Evolutionary conservation across 2,329 filamentous ascomycete species (phyloP), one percentile per base, ranked within the genome.

Genomic region (Penicillium verrucosum): DNA sequence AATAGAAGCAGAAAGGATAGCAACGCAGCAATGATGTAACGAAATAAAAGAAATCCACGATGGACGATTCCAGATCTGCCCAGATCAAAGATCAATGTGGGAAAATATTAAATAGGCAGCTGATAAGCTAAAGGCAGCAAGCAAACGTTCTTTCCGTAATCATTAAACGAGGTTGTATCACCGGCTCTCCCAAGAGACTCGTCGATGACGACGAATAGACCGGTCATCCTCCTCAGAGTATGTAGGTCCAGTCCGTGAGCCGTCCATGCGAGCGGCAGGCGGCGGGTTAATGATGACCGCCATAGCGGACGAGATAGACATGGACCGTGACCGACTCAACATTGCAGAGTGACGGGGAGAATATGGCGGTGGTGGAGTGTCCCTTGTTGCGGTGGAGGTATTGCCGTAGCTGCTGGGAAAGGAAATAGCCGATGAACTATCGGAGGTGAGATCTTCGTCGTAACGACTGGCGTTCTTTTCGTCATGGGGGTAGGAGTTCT

Each of bases 391-490:
- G 3, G 75, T 77, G 0, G 75, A 77, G 3, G 75, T 77, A 55
- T 77, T 76, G 7, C 75, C 75, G 60, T 75, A 76, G 50, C 73
- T 77, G 60, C 75, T 77, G 2, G 74, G 73, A 51, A 75, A 73
- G 10, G 75, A 77, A 48, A 75, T 65, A 11, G 71, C 68, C 4
- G 75, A 77, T 21, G 75, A 76, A 38, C 65, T 68, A 58, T 77
- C 75, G 4, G 73, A 73, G 0, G 71, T 67, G 32, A 67, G 61
- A 40, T 73, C 71, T 23, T 72, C 68, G 37, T 70, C 64, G 56
- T 68, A 68, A 16, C 65, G 54, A 30, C 68, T 61, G 40, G 58
- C 63, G 21, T 62, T 61, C 43, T 76, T 75, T 55, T 75, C 71
- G 25, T 74, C 72, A 6, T 23, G 27, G 21, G 56, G 49, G 16